phyloP scores from a whole-genome alignment of 495 filamentous ascomycete genomes.

The Hypoxylon lienhwacheense region DNA sequence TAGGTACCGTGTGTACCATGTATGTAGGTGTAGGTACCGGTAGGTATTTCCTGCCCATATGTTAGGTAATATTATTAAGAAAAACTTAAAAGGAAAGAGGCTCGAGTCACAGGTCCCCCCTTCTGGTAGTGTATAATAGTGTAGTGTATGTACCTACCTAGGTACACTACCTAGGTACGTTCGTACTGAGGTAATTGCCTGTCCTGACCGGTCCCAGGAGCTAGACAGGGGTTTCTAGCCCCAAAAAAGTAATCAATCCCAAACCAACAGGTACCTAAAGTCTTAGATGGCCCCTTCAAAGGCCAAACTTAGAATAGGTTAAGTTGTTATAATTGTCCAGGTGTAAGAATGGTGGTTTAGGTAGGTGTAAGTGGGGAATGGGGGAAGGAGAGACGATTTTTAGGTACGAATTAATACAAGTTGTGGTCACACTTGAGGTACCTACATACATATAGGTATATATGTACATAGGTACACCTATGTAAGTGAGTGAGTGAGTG shows the following conservation, averaged over 20 bases:
- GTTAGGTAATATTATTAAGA: not conserved
- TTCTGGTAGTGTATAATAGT: too few species aligned
- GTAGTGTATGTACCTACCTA: too few species aligned
- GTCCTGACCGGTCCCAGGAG: conserved; percentile 1
- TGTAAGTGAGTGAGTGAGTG: too few species aligned
- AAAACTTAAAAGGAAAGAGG: conserved; percentile 2
- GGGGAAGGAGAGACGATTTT: conserved; percentile 21
- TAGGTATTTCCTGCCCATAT: too few species aligned
- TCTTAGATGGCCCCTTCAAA: conserved; percentile 14
- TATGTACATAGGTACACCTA: too few species aligned
- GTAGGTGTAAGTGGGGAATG: too few species aligned
- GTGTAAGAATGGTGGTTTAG: too few species aligned
- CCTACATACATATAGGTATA: too few species aligned
- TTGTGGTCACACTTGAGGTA: too few species aligned
- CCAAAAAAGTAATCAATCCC: conserved; percentile 35
- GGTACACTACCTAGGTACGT: not conserved
- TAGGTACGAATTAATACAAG: too few species aligned
- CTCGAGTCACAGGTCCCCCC: conserved; percentile 3
- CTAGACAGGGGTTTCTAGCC: conserved; percentile 22
- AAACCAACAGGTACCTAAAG: conserved; percentile 27
- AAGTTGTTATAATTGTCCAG: conserved; percentile 3
- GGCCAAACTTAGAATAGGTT: conserved; percentile 21
- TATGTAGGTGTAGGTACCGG: too few species aligned
- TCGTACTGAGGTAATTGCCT: not conserved
- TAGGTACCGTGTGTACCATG: too few species aligned